A percentile compares a stretch with the other conserved stretches of the same genome.
phyloP scores from a whole-genome alignment of 176 grass and related monocot genomes.

The Microstegium vimineum region DNA sequence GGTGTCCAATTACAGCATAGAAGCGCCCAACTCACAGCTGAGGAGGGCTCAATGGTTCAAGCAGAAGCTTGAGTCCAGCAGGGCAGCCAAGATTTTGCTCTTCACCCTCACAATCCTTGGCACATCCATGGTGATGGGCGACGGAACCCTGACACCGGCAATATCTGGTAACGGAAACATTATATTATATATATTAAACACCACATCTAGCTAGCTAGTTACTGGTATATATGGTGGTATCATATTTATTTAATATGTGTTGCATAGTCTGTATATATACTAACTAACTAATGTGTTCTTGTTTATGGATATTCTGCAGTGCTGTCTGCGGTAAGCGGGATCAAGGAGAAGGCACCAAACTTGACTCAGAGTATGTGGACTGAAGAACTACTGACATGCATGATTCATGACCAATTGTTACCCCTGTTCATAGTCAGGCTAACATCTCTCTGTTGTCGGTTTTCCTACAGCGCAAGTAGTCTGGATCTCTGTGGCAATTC shows the following conservation, averaged over 20 bases:
- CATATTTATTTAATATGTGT: background rate
- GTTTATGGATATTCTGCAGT: background rate
- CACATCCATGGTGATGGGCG: slow-evolving; percentile 53
- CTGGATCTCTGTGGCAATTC: slow-evolving; percentile 54
- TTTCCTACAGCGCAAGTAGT: slow-evolving; percentile 50
- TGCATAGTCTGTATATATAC: background rate
- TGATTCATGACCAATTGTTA: background rate
- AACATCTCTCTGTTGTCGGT: background rate
- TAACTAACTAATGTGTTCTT: background rate
- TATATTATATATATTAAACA: background rate
- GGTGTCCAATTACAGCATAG: slow-evolving; percentile 36
- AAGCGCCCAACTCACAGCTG: slow-evolving; percentile 12
- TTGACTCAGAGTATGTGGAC: slow-evolving; percentile 39
- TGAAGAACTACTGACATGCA: background rate
- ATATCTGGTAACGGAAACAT: slow-evolving; percentile 39
- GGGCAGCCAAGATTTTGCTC: slow-evolving; percentile 19
- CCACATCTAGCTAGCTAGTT: background rate
- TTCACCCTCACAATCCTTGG: slow-evolving; percentile 43
- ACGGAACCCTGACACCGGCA: slow-evolving; percentile 45
- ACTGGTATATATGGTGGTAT: background rate
- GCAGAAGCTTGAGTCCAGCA: slow-evolving; percentile 33
- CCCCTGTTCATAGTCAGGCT: background rate
- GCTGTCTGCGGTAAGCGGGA: slow-evolving; percentile 54
- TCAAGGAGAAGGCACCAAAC: slow-evolving; percentile 56
- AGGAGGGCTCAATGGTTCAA: slow-evolving; percentile 31